Evolutionary conservation across 2,329 filamentous ascomycete genomes (phyloP), one percentile per base, ranked within the genome.

Genomic region (Lithohypha guttulata): DNA sequence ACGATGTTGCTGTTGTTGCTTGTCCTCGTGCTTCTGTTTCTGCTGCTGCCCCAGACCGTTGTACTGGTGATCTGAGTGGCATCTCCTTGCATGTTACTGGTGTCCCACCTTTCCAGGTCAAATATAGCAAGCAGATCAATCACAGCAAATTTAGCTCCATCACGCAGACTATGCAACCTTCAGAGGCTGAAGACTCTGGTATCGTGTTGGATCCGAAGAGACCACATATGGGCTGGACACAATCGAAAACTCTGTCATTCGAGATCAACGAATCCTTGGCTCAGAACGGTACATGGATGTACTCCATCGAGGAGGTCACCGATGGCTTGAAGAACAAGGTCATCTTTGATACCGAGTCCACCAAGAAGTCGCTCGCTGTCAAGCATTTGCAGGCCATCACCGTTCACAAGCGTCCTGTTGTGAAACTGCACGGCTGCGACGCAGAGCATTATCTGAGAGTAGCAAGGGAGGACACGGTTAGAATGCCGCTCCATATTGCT

Each of bases 131-230:
- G 39, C 80, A 78, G 5, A 79, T 94, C 51, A 94, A 96, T 51
- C 77, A 78, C 45, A 80, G 83, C 47, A 78, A 93, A 48, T 79
- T 80, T 51, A 84, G 83, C 44, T 85, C 87, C 50, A 85, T 89
- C 46, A 89, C 93, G 51, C 87, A 96, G 60, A 94, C 84, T 53
- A 76, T 98, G 30, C 87, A 94, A 52, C 87, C 91, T 0, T 86
- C 95, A 34, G 83, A 84, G 23, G 80, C 87, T 53, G 69, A 73
- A 2, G 93, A 85, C 1, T 85, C 86, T 1, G 66, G 81, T n/a
- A 70, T 70, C 13, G 56, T 86, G 28, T 65, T 81, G 28, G 62
- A 67, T 28, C 61, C 70, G 9, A 71, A 65, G 26, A 50, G 57
- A 22, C 52, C 62, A 2, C 65, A 62, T 8, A 70, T 81, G 22